Evolutionary conservation across 2,329 filamentous ascomycete genomes (phyloP).

Genomic region (Nannizziopsis arthrosporioides): DNA sequence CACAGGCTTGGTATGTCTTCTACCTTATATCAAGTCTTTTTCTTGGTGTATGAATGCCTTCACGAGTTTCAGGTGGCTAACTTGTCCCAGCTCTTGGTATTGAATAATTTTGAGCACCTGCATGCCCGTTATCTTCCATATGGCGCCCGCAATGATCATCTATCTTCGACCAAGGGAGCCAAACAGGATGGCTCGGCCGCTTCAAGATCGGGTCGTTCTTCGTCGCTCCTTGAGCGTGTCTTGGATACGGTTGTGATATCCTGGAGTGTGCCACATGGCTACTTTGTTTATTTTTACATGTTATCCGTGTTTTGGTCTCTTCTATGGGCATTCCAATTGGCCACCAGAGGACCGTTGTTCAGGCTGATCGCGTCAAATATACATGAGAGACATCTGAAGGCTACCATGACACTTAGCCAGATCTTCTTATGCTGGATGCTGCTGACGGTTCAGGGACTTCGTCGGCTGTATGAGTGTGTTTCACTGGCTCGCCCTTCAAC

Average conservation of each 20-base stretch:
- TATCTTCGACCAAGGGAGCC: slow-evolving; percentile 13
- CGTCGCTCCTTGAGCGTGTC: slow-evolving; percentile 17
- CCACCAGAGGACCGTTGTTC: slow-evolving; percentile 45
- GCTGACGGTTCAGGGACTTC: slow-evolving; percentile 61
- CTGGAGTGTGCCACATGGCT: slow-evolving; percentile 67
- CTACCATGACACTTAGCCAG: slow-evolving; percentile 50
- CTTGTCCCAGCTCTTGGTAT: slow-evolving; percentile 34
- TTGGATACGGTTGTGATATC: slow-evolving; percentile 41
- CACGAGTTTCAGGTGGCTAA: background rate
- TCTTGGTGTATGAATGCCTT: background rate
- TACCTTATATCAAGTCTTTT: background rate
- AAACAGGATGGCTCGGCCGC: background rate
- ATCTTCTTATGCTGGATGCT: slow-evolving; percentile 57
- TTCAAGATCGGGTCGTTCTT: background rate
- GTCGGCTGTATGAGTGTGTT: slow-evolving; percentile 66
- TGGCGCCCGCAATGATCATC: slow-evolving; percentile 41
- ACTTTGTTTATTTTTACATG: slow-evolving; percentile 82
- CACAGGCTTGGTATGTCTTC: slow-evolving; percentile 2
- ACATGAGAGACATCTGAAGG: slow-evolving; percentile 24
- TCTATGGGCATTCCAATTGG: slow-evolving; percentile 61
- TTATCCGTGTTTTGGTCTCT: slow-evolving; percentile 56
- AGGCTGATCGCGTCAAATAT: slow-evolving; percentile 36
- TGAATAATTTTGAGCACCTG: slow-evolving; percentile 42
- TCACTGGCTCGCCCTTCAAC: slow-evolving; percentile 53
- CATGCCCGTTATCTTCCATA: slow-evolving; percentile 48